Conservation (phyloP, 2,329 filamentous ascomycete species). For the Xylariaceae sp. region DNA sequence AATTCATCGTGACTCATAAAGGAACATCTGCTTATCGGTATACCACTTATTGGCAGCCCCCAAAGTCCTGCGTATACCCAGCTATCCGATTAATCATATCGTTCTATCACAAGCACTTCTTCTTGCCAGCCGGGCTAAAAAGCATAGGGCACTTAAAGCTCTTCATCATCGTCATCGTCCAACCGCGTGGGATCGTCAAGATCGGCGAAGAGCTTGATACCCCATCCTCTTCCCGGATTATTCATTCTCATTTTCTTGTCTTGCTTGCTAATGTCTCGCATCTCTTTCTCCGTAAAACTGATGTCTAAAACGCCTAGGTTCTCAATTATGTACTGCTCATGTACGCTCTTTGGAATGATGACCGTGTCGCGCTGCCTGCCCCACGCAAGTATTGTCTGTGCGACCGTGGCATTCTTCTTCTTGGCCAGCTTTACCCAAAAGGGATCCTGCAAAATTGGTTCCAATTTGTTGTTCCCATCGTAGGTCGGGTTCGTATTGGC, state of each 20-base stretch:
- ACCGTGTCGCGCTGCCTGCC: conserved; percentile 53
- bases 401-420: conserved; percentile 49
- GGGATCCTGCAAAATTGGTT: conserved; percentile 49
- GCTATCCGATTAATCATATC: neutral
- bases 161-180: conserved; percentile 24
- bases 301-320: conserved; percentile 59
- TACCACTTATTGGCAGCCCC: too few relatives aligned
- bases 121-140: neutral
- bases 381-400: conserved; percentile 57
- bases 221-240: conserved; percentile 49
- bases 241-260: conserved; percentile 47
- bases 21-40: too few relatives aligned
- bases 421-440: conserved; percentile 49
- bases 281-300: conserved; percentile 47
- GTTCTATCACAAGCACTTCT: neutral
- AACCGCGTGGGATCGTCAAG: conserved; percentile 46
- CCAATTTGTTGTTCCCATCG: conserved; percentile 33
- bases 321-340: conserved; percentile 50
- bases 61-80: too few relatives aligned
- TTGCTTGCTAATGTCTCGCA: conserved; percentile 40
- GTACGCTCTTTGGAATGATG: conserved; percentile 59
- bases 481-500: conserved; percentile 61
- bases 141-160: conserved; percentile 23
- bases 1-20: too few relatives aligned
- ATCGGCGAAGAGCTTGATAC: conserved; percentile 48